Percentiles rank a stretch among this genome's conserved stretches.
Conservation (phyloP, 2,329 filamentous ascomycete species). For the Penicillium sp. region DNA sequence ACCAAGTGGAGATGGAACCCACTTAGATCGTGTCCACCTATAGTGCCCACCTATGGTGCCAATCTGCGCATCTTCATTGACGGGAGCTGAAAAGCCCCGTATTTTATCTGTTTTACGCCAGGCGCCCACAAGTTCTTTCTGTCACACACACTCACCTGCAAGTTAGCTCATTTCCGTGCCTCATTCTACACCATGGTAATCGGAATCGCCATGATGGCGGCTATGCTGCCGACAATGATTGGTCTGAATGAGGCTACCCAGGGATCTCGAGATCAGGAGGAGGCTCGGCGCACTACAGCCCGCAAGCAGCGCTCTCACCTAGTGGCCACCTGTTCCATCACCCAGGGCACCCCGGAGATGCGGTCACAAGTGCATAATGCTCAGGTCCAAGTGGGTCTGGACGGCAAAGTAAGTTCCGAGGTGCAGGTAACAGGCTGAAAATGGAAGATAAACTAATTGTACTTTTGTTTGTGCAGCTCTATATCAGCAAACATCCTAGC, state of each 20-base stretch:
- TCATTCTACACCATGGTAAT: slow-evolving; percentile 23
- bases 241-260: slow-evolving; percentile 27
- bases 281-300: slow-evolving; percentile 14
- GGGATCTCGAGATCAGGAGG: slow-evolving; percentile 21
- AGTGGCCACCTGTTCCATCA: slow-evolving; percentile 21
- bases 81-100: slow-evolving; percentile 8
- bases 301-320: slow-evolving; percentile 25
- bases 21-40: slow-evolving; percentile 11
- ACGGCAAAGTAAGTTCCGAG: slow-evolving; percentile 19
- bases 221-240: slow-evolving; percentile 29
- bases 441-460: not conserved
- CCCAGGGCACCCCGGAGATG: slow-evolving; percentile 19
- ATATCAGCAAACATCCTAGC: slow-evolving; percentile 21
- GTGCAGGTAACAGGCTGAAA: not conserved
- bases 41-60: slow-evolving; percentile 4
- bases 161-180: not conserved
- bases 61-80: not conserved
- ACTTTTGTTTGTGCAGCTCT: slow-evolving; percentile 13
- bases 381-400: slow-evolving; percentile 20
- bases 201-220: slow-evolving; percentile 24
- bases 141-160: not conserved
- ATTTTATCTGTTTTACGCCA: slow-evolving; percentile 16
- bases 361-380: slow-evolving; percentile 25
- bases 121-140: not conserved
- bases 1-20: slow-evolving; percentile 5